Conservation (phyloP, 129 eudicot species). For the Mikania micrantha region DNA sequence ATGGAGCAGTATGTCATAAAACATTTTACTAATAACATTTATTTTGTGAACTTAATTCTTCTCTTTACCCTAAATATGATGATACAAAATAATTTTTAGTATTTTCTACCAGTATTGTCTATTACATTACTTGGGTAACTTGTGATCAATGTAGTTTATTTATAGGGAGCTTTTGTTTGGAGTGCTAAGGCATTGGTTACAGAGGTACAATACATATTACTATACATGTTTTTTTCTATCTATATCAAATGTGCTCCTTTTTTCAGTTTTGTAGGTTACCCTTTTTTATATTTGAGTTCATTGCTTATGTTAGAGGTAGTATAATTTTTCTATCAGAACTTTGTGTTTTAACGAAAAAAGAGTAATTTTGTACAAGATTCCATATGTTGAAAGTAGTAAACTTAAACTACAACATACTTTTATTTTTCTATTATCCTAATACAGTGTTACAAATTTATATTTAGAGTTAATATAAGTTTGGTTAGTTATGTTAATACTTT, state of each 20-base stretch:
- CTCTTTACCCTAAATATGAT: background rate
- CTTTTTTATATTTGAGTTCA: background rate
- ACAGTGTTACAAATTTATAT: too few relatives aligned
- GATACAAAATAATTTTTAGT: background rate
- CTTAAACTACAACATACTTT: too few relatives aligned
- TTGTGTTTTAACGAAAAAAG: too few relatives aligned
- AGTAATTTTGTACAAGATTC: too few relatives aligned
- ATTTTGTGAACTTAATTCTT: background rate
- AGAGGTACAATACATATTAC: conserved; percentile 43
- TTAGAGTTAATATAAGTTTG: too few relatives aligned
- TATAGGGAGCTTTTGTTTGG: conserved; percentile 93
- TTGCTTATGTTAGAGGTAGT: background rate
- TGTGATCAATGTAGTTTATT: background rate
- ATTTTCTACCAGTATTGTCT: background rate
- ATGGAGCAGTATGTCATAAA: conserved; percentile 59
- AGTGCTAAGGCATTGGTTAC: conserved; percentile 79
- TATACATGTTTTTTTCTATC: background rate
- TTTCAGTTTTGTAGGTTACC: too few relatives aligned
- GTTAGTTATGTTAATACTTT: too few relatives aligned
- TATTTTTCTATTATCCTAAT: too few relatives aligned
- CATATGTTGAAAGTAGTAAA: too few relatives aligned
- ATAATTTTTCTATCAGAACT: background rate
- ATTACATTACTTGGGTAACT: conserved; percentile 9
- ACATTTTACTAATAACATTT: background rate
- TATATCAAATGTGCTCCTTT: background rate